phyloP scores from a whole-genome alignment of 495 filamentous ascomycete genomes.

The Penicillium soppii region DNA sequence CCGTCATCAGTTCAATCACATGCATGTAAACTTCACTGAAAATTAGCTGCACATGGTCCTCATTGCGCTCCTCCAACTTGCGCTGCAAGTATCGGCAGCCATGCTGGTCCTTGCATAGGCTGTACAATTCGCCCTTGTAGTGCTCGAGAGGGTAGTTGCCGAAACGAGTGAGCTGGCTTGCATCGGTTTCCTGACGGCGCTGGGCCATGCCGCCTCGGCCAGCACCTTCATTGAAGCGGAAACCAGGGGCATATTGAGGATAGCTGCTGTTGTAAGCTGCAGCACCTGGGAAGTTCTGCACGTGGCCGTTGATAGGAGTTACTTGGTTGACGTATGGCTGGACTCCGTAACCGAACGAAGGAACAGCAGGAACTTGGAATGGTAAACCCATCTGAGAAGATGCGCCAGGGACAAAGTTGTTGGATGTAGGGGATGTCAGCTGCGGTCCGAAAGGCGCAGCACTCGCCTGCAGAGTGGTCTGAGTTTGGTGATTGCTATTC shows the following conservation, averaged over 20 bases:
- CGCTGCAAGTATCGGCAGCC: constrained; percentile 94
- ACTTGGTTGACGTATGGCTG: constrained; percentile 33
- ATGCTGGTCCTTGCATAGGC: constrained; percentile 93
- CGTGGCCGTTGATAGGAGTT: constrained; percentile 25
- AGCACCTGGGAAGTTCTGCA: constrained; percentile 19
- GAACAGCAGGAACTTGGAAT: constrained; percentile 22
- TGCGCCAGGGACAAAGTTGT: constrained; percentile 14
- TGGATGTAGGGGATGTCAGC: constrained; percentile 23
- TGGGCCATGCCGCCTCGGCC: constrained; percentile 22
- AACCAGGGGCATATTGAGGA: constrained; percentile 28
- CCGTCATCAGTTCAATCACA: constrained; percentile 94
- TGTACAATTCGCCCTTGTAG: constrained; percentile 77
- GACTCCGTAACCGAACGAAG: constrained; percentile 34
- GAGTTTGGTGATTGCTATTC: constrained; percentile 48
- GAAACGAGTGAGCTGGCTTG: constrained; percentile 58
- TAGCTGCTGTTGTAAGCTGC: constrained; percentile 23
- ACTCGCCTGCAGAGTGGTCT: constrained; percentile 73
- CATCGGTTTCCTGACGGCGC: constrained; percentile 37
- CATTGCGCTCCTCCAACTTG: constrained; percentile 87
- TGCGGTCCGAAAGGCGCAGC: constrained; percentile 68
- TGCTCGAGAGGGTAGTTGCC: constrained; percentile 75
- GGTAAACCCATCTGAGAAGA: constrained; percentile 18
- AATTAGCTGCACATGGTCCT: constrained; percentile 84
- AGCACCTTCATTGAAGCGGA: constrained; percentile 32
- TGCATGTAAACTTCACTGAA: constrained; percentile 88